These are phyloP conservation scores for Saccharomycopsis sp. DNA, from an alignment of 805 yeast genomes.

Conservation along the genomic window DNA sequence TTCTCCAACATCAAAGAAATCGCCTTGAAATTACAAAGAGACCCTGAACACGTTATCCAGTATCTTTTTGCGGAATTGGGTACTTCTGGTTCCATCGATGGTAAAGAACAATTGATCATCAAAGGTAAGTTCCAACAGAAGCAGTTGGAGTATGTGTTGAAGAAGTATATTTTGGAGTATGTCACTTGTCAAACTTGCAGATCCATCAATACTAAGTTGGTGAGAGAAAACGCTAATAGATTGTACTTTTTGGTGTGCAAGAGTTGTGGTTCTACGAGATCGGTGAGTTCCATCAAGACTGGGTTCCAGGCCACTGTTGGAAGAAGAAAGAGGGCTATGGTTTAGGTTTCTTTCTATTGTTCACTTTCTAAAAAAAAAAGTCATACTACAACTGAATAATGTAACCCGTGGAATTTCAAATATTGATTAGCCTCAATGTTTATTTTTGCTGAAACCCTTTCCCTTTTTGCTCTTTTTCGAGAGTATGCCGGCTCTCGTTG, in stretches of 20 bases:
- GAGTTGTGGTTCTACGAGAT: constrained; percentile 95
- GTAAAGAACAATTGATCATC: constrained; percentile 91
- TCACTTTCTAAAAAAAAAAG: too few species aligned
- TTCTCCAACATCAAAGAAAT: constrained; percentile 95
- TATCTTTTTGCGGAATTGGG: constrained; percentile 97
- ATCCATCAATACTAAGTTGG: constrained; percentile 91
- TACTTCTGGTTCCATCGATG: constrained; percentile 98
- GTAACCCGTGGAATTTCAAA: too few species aligned
- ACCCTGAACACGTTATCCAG: constrained; percentile 94
- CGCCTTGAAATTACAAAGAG: constrained; percentile 87
- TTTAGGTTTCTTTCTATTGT: neutral
- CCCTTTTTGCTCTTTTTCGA: too few species aligned
- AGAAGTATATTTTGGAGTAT: constrained; percentile 94
- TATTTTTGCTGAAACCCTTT: too few species aligned
- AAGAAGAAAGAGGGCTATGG: constrained; percentile 55
- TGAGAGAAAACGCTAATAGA: constrained; percentile 93
- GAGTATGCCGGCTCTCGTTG: too few species aligned
- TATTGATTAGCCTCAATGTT: too few species aligned
- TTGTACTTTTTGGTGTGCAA: constrained; percentile 96
- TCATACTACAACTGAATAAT: too few species aligned
- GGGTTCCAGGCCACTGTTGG: constrained; percentile 99
- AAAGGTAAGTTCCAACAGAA: constrained; percentile 98
- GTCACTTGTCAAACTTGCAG: constrained; percentile 99
- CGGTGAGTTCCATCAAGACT: constrained; percentile 94
- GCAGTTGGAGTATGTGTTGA: constrained; percentile 91